Conservation (phyloP, 1,284 basidiomycete species). For the Puccinia polysora region DNA sequence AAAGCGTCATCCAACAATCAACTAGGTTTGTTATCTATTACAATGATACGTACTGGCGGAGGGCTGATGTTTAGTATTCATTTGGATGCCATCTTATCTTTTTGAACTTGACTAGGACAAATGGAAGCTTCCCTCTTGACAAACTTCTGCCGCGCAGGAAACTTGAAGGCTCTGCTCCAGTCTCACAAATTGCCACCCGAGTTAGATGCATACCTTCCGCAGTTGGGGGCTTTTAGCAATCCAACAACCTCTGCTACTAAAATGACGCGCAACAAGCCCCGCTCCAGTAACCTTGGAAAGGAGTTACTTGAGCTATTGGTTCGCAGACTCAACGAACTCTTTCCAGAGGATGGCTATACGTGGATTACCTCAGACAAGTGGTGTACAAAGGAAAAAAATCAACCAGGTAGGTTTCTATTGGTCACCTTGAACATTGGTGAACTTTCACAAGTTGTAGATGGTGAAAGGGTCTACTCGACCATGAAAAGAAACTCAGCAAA, state of each 20-base stretch:
- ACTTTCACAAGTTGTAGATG: not conserved
- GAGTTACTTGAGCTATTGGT: not conserved
- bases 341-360: not conserved
- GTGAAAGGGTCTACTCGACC: not conserved
- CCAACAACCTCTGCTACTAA: not conserved
- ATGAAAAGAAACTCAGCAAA: not conserved
- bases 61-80: not conserved
- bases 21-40: not conserved
- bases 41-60: no score
- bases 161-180: not conserved
- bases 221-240: not conserved
- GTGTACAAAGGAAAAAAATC: not conserved
- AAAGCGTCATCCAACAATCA: not conserved
- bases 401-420: not conserved
- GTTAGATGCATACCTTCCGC: not conserved
- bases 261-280: not conserved
- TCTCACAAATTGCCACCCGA: not conserved
- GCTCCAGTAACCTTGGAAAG: not conserved
- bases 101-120: not conserved
- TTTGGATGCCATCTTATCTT: not conserved
- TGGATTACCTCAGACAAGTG: not conserved
- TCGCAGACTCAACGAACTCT: not conserved
- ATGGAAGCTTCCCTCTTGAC: not conserved
- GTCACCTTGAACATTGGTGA: not conserved
- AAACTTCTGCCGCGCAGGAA: not conserved